Evolutionary conservation across 129 eudicot genomes (phyloP), one percentile per base, ranked within the genome.

Genomic region (Helianthus tuberosus): DNA sequence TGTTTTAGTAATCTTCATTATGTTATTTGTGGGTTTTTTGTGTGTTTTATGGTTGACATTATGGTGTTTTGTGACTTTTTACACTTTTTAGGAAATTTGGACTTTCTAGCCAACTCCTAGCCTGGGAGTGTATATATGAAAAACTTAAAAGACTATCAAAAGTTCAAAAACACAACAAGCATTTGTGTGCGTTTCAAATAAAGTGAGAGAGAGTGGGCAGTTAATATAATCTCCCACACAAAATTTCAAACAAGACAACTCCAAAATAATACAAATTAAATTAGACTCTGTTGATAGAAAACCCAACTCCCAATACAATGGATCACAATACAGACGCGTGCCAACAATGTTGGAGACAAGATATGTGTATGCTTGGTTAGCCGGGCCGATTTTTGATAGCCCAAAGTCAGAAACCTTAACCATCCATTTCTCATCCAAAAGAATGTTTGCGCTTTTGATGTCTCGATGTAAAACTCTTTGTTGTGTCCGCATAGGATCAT

Each of bases 211-310:
- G 23, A 20, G 23, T 20, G 23, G 23, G 23, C 23, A 20, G 23
- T 20, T 20, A 20, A 72, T 17, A 20, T 20, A 20, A 20, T 20
- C 23, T 20, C 23, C 23, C 23, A 20, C 23, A 0, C 23, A 20
- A 20, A 4, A 43, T 59, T 27, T 72, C 67, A 43, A 72, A 57
- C 67, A 72, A 20, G 43, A 71, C 67, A 11, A 58, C 67, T 23
- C 76, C 76, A 43, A 72, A 72, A 43, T 67, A 57, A 8, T 69
- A 69, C 53, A 71, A 66, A 20, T 71, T 49, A 71, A 66, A 20
- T 71, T 49, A 32, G 49, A 51, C 32, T 51, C 74, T 52, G 53
- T 54, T 15, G 65, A 35, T 16, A 54, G 52, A 12, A 72, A 12
- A 11, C 67, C 66, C 20, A 3, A 5, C 39, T 41, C 66, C 39